phyloP scores from a whole-genome alignment of 208 protist species.

The Angomonas ambiguus region DNA sequence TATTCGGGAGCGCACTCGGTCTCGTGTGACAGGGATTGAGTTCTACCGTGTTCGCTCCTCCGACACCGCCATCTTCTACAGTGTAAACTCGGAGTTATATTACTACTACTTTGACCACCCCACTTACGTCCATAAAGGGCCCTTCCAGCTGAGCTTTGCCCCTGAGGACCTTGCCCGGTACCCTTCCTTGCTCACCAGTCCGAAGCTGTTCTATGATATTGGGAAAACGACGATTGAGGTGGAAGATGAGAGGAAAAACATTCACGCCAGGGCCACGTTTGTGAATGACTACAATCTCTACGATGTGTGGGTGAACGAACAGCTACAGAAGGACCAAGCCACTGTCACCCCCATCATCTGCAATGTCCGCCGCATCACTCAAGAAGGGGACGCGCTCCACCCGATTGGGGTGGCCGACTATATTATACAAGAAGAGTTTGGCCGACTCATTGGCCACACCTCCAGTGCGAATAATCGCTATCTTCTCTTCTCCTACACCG shows the following conservation, averaged over 20 bases:
- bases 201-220: constrained; percentile 50
- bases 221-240: constrained; percentile 11
- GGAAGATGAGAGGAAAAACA: constrained; percentile 5
- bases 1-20: constrained; percentile 72
- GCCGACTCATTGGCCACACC: constrained; percentile 81
- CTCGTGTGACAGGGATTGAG: constrained; percentile 50
- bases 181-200: constrained; percentile 21
- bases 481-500: constrained; percentile 73
- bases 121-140: background rate
- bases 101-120: background rate
- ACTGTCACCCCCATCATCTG: constrained; percentile 19
- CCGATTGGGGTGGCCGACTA: constrained; percentile 83
- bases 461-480: constrained; percentile 43
- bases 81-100: background rate
- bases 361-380: constrained; percentile 50
- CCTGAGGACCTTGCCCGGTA: background rate
- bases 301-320: constrained; percentile 46
- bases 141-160: background rate
- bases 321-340: constrained; percentile 13
- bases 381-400: constrained; percentile 54
- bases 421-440: constrained; percentile 92
- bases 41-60: constrained; percentile 49
- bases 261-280: constrained; percentile 45
- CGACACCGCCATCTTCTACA: constrained; percentile 48
- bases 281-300: constrained; percentile 75